Percentiles rank a stretch among this genome's conserved stretches.
Conservation (phyloP, 2,329 filamentous ascomycete species). For the Magnaporthiopsis rhizophila region DNA sequence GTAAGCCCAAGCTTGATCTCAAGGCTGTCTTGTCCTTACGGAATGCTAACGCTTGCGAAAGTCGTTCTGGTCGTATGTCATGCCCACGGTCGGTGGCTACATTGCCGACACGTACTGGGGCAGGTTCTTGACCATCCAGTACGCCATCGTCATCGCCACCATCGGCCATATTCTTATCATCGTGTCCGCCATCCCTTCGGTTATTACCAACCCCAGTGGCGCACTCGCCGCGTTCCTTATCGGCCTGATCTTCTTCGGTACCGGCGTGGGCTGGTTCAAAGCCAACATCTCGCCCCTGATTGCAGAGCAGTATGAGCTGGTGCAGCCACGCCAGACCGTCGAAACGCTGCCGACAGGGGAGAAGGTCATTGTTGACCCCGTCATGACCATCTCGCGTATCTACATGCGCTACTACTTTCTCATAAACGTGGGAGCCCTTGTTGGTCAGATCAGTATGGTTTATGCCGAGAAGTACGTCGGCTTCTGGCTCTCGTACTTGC, state of each 20-base stretch:
- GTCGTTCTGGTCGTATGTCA: constrained; percentile 43
- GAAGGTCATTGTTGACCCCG: constrained; percentile 63
- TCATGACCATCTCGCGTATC: constrained; percentile 58
- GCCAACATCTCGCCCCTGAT: constrained; percentile 69
- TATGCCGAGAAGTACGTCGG: constrained; percentile 69
- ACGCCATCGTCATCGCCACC: constrained; percentile 57
- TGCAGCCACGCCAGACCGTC: constrained; percentile 48
- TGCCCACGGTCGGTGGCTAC: constrained; percentile 28
- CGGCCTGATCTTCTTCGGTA: constrained; percentile 42
- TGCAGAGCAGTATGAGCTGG: constrained; percentile 55
- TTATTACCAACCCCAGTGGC: constrained; percentile 49
- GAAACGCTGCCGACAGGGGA: constrained; percentile 48
- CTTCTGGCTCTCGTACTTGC: constrained; percentile 64
- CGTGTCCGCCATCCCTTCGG: constrained; percentile 52
- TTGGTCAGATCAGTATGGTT: constrained; percentile 58
- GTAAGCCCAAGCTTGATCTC: constrained; percentile 17
- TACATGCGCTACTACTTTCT: constrained; percentile 59
- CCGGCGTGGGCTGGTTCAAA: constrained; percentile 76
- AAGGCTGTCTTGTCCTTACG: constrained; percentile 20
- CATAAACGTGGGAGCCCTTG: constrained; percentile 62
- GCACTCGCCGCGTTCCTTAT: constrained; percentile 62
- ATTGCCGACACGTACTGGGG: constrained; percentile 65
- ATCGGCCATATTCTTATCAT: constrained; percentile 60
- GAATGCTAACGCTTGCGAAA: constrained; percentile 18
- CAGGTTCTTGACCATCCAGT: constrained; percentile 65